Base-by-base conservation (phyloP, 1,284 basidiomycete genomes). In the Fistulinella staudtii region DNA sequence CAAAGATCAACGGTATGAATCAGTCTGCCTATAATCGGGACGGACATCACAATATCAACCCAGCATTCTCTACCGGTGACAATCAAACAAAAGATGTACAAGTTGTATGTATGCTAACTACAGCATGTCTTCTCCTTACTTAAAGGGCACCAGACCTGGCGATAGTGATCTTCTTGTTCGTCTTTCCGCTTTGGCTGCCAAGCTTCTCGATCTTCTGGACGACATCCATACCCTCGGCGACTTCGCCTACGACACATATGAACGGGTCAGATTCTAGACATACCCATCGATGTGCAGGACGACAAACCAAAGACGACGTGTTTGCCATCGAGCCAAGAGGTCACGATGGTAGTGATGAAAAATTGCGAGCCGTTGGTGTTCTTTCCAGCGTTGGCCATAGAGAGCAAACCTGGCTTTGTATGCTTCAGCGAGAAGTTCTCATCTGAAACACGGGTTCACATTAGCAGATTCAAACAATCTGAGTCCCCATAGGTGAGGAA, bases 401-500 rank as follows among this genome's bases (percentile, higher is more conserved):
- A 91, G 36, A 96, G 76, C 38, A 93, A 68, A 61, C 90, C 89
- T n/a, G 82, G 78, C 67, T 85, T 83, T 39, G 73, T 75, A 70
- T 97, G 93, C 71, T 85, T 88, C 44, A 84, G 52, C 28, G 66
- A 47, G 66, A 97, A 96, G 70, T 87, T 91, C 71, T 97, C 93
- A 60, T 96, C 93, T 79, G 24, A 25, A 30, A n/a, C 6, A 30
- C 28, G 28, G n/a, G n/a, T n/a, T n/a, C n/a, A n/a, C n/a, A n/a
- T n/a, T n/a, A n/a, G n/a, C n/a, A n/a, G n/a, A n/a, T n/a, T n/a
- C n/a, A n/a, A n/a, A n/a, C n/a, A n/a, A n/a, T n/a, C n/a, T n/a
- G n/a, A n/a, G n/a, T n/a, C n/a, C n/a, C n/a, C n/a, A n/a, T n/a
- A n/a, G n/a, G n/a, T n/a, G n/a, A n/a, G n/a, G n/a, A n/a, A n/a